A percentile compares a stretch with the other conserved stretches of the same genome.
Evolutionary conservation across 805 yeast species (phyloP).

Genomic region (Yarrowia phangngaensis): DNA sequence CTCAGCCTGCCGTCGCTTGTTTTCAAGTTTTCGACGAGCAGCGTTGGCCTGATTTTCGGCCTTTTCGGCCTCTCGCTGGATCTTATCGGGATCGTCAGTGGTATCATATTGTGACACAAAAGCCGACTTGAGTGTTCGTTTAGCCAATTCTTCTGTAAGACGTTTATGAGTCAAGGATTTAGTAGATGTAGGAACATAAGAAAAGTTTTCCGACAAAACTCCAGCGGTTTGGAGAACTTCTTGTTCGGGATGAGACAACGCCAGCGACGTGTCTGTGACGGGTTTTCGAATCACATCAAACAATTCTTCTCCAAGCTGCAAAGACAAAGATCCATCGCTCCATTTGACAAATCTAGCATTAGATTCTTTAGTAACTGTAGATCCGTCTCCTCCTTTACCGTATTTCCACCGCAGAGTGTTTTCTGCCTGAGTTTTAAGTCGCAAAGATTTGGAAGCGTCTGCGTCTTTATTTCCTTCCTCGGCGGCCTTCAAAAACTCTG

Average conservation of each 20-base stretch:
- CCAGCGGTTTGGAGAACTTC: conserved; percentile 68
- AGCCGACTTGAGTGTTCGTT: conserved; percentile 35
- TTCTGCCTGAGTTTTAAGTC: conserved; percentile 56
- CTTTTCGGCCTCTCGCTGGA: conserved; percentile 44
- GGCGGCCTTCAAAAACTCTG: conserved; percentile 51
- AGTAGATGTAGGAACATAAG: conserved; percentile 88
- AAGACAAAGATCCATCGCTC: conserved; percentile 86
- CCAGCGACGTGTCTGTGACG: conserved; percentile 65
- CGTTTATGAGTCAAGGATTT: conserved; percentile 75
- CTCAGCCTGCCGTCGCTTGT: conserved; percentile 37
- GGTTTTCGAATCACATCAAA: conserved; percentile 68
- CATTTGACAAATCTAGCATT: conserved; percentile 88
- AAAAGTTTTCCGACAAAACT: conserved; percentile 59
- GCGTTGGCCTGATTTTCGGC: conserved; percentile 41
- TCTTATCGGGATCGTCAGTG: conserved; percentile 45
- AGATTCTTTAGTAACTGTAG: conserved; percentile 66
- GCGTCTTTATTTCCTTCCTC: conserved; percentile 41
- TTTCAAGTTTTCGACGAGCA: conserved; percentile 44
- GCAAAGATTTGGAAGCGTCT: conserved; percentile 39
- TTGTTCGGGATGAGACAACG: conserved; percentile 64
- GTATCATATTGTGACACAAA: conserved; percentile 42
- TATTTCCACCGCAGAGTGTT: conserved; percentile 95
- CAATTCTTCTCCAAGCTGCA: conserved; percentile 81
- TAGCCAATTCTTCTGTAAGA: conserved; percentile 51
- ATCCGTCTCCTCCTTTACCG: conserved; percentile 63